These are phyloP conservation scores for Xylariaceae sp. DNA, from an alignment of 2,329 filamentous ascomycete species.

Conservation along the genomic window DNA sequence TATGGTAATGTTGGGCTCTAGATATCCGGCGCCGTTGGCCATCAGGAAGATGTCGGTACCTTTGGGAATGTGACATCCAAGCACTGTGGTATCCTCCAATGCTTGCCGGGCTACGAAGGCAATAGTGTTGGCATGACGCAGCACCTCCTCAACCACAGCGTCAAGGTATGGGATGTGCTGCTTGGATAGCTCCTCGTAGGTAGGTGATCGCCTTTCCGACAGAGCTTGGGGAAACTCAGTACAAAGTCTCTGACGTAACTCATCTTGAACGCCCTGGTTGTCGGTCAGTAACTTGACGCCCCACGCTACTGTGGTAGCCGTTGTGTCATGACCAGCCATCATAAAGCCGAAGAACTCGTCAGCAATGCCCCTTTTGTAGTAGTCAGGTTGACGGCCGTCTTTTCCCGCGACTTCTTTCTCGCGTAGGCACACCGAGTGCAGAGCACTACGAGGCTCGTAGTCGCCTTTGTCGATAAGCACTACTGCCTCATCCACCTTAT, in stretches of 20 bases:
- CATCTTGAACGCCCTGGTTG: constrained; percentile 23
- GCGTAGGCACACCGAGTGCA: constrained; percentile 31
- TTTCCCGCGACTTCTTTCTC: constrained; percentile 29
- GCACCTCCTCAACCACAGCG: constrained; percentile 30
- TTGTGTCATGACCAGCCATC: constrained; percentile 32
- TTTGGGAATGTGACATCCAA: constrained; percentile 27
- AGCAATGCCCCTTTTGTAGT: constrained; percentile 20
- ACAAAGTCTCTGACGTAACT: constrained; percentile 24
- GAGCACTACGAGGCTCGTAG: constrained; percentile 23
- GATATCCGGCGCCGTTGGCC: constrained; percentile 16
- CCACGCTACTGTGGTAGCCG: constrained; percentile 28
- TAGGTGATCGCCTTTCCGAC: constrained; percentile 20
- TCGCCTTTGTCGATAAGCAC: constrained; percentile 19
- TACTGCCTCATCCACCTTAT: constrained; percentile 22
- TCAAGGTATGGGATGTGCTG: constrained; percentile 29
- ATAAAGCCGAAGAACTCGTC: constrained; percentile 32
- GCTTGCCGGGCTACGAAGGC: constrained; percentile 23
- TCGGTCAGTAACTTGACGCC: constrained; percentile 27
- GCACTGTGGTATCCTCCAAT: constrained; percentile 23
- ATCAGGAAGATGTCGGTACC: constrained; percentile 23
- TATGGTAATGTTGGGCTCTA: constrained; percentile 10
- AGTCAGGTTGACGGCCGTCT: constrained; percentile 23
- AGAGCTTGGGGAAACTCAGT: constrained; percentile 13
- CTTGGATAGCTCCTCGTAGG: constrained; percentile 21
- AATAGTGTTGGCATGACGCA: constrained; percentile 25